phyloP scores from a whole-genome alignment of 1,284 basidiomycete species.

The Ceratorhiza oryzae-sativae region DNA sequence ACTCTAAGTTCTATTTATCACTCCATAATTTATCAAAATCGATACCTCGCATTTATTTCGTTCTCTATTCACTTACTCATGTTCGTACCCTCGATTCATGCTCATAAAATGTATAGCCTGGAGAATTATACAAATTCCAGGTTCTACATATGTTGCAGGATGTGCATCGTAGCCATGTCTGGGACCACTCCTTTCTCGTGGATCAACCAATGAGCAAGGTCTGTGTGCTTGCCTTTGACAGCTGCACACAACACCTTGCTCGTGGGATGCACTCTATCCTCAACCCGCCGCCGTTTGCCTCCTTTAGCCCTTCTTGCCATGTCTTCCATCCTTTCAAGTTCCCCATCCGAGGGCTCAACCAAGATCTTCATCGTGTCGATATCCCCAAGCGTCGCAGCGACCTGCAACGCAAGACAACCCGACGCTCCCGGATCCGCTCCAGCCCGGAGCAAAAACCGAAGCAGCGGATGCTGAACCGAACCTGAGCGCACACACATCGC shows the following conservation, averaged over 20 bases:
- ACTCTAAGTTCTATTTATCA: too few relatives aligned
- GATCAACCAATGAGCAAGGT: constrained; percentile 28
- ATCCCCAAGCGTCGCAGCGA: constrained; percentile 76
- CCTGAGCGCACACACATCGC: constrained; percentile 33
- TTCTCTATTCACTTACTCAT: too few relatives aligned
- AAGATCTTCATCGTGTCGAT: constrained; percentile 73
- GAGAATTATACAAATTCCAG: too few relatives aligned
- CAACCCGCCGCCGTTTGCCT: constrained; percentile 61
- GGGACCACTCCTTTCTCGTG: constrained; percentile 36
- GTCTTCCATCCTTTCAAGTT: neutral
- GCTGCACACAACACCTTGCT: constrained; percentile 68
- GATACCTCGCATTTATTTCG: too few relatives aligned
- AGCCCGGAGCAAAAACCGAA: constrained; percentile 71
- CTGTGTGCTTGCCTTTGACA: constrained; percentile 62
- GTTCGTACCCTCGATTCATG: too few relatives aligned
- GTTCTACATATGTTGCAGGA: constrained; percentile 64
- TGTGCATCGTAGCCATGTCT: constrained; percentile 46
- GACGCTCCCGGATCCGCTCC: constrained; percentile 73
- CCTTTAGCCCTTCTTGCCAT: constrained; percentile 1
- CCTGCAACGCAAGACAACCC: constrained; percentile 66
- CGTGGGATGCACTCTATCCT: constrained; percentile 66
- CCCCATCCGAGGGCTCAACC: constrained; percentile 62
- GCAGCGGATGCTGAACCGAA: constrained; percentile 55
- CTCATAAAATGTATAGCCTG: too few relatives aligned
- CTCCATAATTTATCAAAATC: too few relatives aligned